Evolutionary conservation across 106 monocot genomes (phyloP).

Genomic region (Dioscorea dumetorum): DNA sequence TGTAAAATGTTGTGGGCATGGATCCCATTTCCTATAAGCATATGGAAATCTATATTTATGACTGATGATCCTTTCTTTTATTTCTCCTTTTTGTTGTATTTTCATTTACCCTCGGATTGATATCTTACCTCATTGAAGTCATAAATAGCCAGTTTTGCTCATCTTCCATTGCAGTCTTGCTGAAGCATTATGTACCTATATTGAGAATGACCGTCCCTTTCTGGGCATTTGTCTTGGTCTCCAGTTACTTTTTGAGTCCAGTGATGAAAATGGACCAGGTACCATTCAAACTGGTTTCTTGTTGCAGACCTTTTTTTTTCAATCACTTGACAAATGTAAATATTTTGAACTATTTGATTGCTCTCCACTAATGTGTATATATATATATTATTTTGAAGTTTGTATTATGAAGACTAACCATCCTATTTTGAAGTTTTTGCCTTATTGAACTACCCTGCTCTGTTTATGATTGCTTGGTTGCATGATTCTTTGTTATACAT

Average conservation of each 20-base stretch:
- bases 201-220: constrained; percentile 76
- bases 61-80: neutral
- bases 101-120: neutral
- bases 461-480: neutral
- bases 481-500: neutral
- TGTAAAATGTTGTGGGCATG: no score
- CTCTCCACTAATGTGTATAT: no score
- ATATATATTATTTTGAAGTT: no score
- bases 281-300: neutral
- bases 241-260: constrained; percentile 88
- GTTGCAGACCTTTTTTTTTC: no score
- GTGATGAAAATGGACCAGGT: constrained; percentile 96
- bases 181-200: constrained; percentile 69
- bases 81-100: neutral
- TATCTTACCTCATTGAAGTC: neutral
- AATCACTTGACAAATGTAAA: no score
- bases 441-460: no score
- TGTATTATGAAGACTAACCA: no score
- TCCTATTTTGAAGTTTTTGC: no score
- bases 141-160: neutral
- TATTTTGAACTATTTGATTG: no score
- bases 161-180: constrained; percentile 42
- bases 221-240: constrained; percentile 93
- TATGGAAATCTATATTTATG: neutral
- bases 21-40: no score